These are phyloP conservation scores for Colletotrichum sp. DNA, from an alignment of 2,329 filamentous ascomycete species.

Conservation along the genomic window DNA sequence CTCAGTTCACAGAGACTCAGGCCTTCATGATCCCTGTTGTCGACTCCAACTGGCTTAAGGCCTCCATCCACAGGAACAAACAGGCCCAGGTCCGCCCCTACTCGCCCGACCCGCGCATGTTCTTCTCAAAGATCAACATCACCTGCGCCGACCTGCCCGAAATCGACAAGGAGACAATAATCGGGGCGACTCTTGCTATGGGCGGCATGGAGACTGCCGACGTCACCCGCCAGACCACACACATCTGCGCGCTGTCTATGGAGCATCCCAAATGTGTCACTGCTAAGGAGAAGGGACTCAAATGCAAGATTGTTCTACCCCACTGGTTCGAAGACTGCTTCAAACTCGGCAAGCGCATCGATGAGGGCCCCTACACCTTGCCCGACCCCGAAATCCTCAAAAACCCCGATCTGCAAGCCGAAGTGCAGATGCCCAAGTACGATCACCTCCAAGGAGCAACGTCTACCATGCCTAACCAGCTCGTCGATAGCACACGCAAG, in stretches of 20 bases:
- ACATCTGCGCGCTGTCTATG: conserved; percentile 82
- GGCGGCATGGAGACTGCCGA: conserved; percentile 80
- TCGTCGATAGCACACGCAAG: conserved; percentile 46
- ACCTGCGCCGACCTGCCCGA: conserved; percentile 84
- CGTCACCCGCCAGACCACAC: conserved; percentile 78
- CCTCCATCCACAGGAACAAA: conserved; percentile 71
- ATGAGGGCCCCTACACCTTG: conserved; percentile 83
- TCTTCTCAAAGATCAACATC: conserved; percentile 84
- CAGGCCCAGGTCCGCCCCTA: conserved; percentile 80
- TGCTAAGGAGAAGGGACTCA: conserved; percentile 67
- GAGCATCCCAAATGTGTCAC: conserved; percentile 74
- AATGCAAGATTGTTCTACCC: conserved; percentile 84
- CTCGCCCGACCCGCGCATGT: conserved; percentile 88
- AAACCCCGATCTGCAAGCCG: conserved; percentile 58
- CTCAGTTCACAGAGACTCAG: conserved; percentile 77
- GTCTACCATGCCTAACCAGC: conserved; percentile 48
- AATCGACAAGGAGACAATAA: conserved; percentile 89
- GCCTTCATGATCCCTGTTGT: conserved; percentile 85
- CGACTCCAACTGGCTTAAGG: conserved; percentile 78
- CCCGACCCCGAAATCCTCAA: conserved; percentile 86
- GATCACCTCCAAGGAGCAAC: conserved; percentile 71
- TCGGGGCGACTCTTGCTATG: conserved; percentile 86
- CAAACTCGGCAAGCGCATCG: conserved; percentile 88
- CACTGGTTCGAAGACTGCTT: conserved; percentile 99
- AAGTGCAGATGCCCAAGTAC: conserved; percentile 60